These are phyloP conservation scores for Dothistroma pini DNA, from an alignment of 2,329 filamentous ascomycete species.

Conservation along the genomic window DNA sequence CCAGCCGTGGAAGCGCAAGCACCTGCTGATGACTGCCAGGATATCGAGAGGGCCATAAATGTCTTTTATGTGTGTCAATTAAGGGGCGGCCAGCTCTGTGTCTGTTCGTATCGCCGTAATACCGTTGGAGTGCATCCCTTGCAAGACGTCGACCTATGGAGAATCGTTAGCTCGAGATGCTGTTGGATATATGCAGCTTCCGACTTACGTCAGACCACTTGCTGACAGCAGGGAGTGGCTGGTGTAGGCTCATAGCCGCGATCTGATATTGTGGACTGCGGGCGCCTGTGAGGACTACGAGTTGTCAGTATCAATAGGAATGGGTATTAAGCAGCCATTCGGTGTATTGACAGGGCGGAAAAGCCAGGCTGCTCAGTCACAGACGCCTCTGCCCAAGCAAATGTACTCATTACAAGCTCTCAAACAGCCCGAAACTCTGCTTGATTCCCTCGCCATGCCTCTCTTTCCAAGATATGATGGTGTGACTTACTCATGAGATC, in stretches of 20 bases:
- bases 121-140: neutral
- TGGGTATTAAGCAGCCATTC: no score
- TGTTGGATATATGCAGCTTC: neutral
- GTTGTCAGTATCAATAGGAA: neutral
- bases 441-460: no score
- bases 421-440: no score
- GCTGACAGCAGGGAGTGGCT: neutral
- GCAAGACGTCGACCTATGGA: neutral
- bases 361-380: no score
- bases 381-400: no score
- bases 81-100: neutral
- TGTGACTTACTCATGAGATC: no score
- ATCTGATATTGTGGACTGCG: neutral
- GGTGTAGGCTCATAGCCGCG: neutral
- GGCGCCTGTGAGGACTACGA: neutral
- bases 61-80: conserved; percentile 1
- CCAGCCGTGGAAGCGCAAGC: neutral
- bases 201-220: neutral
- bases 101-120: neutral
- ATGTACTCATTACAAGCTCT: no score
- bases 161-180: neutral
- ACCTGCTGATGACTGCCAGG: conserved; percentile 1
- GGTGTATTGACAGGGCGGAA: no score
- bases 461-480: no score
- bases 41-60: neutral